Percentiles rank a stretch among this genome's conserved stretches.
These are phyloP conservation scores for Beauveria bassiana DNA, from an alignment of 2,329 filamentous ascomycete genomes.

Conservation along the genomic window DNA sequence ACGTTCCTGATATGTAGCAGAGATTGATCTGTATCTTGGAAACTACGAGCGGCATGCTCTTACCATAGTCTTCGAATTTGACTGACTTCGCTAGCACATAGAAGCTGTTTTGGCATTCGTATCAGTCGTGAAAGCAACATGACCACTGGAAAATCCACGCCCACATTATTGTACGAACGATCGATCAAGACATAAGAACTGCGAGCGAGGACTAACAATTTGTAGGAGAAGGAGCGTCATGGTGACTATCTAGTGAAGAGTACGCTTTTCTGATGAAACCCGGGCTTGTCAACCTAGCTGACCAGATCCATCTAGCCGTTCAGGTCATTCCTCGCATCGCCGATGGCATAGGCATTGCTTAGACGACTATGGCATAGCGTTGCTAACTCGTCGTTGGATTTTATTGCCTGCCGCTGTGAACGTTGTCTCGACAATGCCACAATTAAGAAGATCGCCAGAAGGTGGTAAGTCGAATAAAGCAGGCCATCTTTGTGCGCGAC, in stretches of 20 bases:
- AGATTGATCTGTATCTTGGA: no score
- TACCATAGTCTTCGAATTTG: neutral
- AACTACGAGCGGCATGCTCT: neutral
- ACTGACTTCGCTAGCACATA: neutral
- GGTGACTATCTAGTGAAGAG: neutral
- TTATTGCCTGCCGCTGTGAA: slow-evolving; percentile 86
- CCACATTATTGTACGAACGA: slow-evolving; percentile 28
- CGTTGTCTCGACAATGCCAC: slow-evolving; percentile 63
- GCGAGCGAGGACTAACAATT: slow-evolving; percentile 2
- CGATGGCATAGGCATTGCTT: no score
- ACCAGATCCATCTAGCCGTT: neutral
- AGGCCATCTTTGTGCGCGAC: slow-evolving; percentile 85
- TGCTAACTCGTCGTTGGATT: no score
- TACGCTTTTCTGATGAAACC: slow-evolving; percentile 12
- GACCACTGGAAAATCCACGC: no score
- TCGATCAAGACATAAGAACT: neutral
- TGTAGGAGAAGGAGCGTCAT: slow-evolving; percentile 19
- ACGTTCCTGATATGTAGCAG: slow-evolving; percentile 5
- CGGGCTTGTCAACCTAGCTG: neutral
- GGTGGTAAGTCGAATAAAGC: slow-evolving; percentile 79
- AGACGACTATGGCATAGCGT: no score
- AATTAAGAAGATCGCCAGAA: slow-evolving; percentile 78
- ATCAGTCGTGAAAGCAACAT: no score
- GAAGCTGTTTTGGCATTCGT: neutral
- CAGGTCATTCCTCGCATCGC: no score